A percentile compares a stretch with the other conserved stretches of the same genome.
phyloP scores from a whole-genome alignment of 2,329 filamentous ascomycete genomes.

The Alternaria infectoria region DNA sequence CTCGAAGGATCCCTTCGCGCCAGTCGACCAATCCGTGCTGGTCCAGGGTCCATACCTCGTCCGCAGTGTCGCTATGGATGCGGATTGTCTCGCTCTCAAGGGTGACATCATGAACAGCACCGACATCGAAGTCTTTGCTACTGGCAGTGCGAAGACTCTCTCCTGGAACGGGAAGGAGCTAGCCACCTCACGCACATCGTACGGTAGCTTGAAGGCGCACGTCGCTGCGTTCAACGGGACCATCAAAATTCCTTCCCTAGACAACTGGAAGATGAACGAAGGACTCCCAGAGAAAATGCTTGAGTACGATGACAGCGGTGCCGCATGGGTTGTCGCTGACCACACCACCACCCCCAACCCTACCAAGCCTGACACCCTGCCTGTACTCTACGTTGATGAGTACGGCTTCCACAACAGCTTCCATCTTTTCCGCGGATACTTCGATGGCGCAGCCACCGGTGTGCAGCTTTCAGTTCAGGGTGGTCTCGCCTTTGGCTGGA shows the following conservation, averaged over 20 bases:
- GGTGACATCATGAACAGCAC: slow-evolving; percentile 47
- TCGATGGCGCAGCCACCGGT: slow-evolving; percentile 47
- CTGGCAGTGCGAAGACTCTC: slow-evolving; percentile 32
- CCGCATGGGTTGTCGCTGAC: slow-evolving; percentile 52
- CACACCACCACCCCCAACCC: slow-evolving; percentile 49
- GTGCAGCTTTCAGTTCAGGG: slow-evolving; percentile 61
- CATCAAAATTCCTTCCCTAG: slow-evolving; percentile 50
- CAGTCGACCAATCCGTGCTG: slow-evolving; percentile 49
- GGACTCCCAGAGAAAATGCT: slow-evolving; percentile 56
- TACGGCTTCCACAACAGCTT: slow-evolving; percentile 53
- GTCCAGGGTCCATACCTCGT: slow-evolving; percentile 52
- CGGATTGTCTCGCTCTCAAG: slow-evolving; percentile 36
- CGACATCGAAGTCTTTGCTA: slow-evolving; percentile 48
- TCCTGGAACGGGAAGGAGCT: slow-evolving; percentile 49
- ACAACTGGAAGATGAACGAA: slow-evolving; percentile 57
- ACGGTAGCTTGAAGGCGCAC: slow-evolving; percentile 46
- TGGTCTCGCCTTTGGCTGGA: slow-evolving; percentile 63
- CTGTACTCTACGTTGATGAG: slow-evolving; percentile 51
- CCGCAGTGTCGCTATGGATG: slow-evolving; percentile 35
- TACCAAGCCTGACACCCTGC: slow-evolving; percentile 46
- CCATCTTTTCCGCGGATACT: slow-evolving; percentile 52
- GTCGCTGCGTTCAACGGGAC: slow-evolving; percentile 32
- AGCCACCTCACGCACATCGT: slow-evolving; percentile 37
- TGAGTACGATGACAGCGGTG: slow-evolving; percentile 53
- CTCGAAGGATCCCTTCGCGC: slow-evolving; percentile 47